phyloP scores from a whole-genome alignment of 73 alveolate species.

The Paramecium octaurelia region DNA sequence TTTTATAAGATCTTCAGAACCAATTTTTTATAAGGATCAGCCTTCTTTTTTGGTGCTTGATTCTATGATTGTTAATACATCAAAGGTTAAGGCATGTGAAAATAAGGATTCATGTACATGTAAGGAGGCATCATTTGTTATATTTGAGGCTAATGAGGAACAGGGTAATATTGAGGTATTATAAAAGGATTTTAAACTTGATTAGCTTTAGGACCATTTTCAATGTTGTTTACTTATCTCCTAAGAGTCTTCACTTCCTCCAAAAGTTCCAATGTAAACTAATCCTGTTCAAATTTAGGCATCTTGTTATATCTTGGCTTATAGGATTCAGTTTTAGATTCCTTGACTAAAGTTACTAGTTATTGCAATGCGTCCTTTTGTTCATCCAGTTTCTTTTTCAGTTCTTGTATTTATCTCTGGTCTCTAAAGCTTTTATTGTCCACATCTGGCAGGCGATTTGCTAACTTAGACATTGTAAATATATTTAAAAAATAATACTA shows the following conservation, averaged over 20 bases:
- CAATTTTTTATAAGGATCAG: neutral
- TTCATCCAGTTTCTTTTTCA: neutral
- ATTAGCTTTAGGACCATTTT: neutral
- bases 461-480: neutral
- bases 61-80: neutral
- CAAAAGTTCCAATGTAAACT: neutral
- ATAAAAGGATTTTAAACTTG: neutral
- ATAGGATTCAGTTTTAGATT: neutral
- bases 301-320: neutral
- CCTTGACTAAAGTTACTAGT: neutral
- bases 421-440: neutral
- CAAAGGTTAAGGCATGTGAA: neutral
- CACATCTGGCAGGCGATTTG: neutral
- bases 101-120: constrained; percentile 7
- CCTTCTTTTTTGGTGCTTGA: neutral
- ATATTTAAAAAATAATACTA: neutral
- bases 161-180: neutral
- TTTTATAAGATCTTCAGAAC: neutral
- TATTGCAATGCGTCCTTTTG: neutral
- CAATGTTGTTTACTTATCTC: neutral
- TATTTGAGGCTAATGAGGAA: neutral
- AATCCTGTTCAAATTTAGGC: neutral
- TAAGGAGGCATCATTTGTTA: neutral
- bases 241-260: neutral
- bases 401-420: neutral